Evolutionary conservation across 257 asterid genomes (phyloP).

Genomic region (Linderniella brevidens): DNA sequence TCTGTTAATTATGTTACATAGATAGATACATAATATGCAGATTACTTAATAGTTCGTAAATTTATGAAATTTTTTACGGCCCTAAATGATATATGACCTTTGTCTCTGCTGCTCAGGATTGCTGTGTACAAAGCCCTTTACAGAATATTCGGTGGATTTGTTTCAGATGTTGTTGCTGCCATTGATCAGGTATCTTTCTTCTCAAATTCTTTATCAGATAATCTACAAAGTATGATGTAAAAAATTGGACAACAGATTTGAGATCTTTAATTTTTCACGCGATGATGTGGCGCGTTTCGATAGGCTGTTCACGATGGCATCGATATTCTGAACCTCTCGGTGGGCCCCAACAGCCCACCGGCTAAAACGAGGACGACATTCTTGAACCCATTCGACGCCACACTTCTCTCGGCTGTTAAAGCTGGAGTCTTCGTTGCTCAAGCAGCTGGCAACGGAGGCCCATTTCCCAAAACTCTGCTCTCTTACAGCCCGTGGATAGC

Average conservation of each 20-base stretch:
- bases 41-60: no score
- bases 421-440: conserved; percentile 96
- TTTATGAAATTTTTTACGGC: background rate
- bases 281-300: no score
- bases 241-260: no score
- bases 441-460: conserved; percentile 99
- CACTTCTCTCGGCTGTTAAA: conserved; percentile 91
- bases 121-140: conserved; percentile 99
- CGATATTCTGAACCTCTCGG: conserved; percentile 88
- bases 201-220: no score
- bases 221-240: no score
- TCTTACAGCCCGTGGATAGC: conserved; percentile 99
- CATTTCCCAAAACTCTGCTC: conserved; percentile 75
- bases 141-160: conserved; percentile 88
- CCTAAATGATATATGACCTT: background rate
- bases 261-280: no score
- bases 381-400: conserved; percentile 85
- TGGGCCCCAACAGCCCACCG: conserved; percentile 98
- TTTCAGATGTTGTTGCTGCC: conserved; percentile 97
- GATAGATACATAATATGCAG: no score
- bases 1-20: background rate
- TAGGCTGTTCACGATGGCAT: conserved; percentile 99
- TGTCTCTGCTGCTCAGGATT: conserved; percentile 40
- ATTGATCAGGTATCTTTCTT: conserved; percentile 73
- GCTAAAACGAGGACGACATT: conserved; percentile 84